phyloP scores from a whole-genome alignment of 257 asterid genomes.

The Rauvolfia tetraphylla region DNA sequence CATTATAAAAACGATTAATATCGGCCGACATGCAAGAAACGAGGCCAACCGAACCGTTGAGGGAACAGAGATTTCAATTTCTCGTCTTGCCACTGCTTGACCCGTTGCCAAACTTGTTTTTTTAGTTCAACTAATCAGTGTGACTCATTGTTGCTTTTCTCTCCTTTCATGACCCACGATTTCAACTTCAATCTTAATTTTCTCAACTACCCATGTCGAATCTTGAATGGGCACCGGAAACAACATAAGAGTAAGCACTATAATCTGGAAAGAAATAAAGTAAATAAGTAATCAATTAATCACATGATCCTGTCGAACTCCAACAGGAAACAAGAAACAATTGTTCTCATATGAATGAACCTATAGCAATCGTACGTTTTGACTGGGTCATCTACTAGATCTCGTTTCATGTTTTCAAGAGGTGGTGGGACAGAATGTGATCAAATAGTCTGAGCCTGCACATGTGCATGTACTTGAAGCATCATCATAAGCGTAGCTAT shows the following conservation, averaged over 20 bases:
- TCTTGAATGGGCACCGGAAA: not conserved
- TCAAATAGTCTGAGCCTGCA: conserved; percentile 54
- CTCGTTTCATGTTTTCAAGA: not conserved
- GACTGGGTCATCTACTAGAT: not conserved
- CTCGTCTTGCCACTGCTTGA: not conserved
- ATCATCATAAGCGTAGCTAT: conserved; percentile 94
- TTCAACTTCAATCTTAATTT: not conserved
- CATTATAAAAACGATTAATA: not conserved
- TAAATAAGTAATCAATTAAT: not conserved
- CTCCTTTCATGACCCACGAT: not conserved
- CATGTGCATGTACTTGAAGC: conserved; percentile 75
- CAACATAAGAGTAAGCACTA: not conserved
- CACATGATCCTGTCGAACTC: not conserved
- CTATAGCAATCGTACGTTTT: not conserved
- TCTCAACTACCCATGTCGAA: conserved; percentile 2
- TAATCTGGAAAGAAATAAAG: not conserved
- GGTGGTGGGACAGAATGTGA: conserved; percentile 70
- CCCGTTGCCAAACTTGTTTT: not conserved
- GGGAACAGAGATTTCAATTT: not conserved
- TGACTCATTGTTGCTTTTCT: not conserved
- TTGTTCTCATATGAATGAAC: not conserved
- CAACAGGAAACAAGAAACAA: not conserved
- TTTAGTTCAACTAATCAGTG: conserved; percentile 7
- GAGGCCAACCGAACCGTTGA: not conserved
- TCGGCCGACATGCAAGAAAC: not conserved